Percentiles rank a stretch among this genome's conserved stretches.
Evolutionary conservation across 2,329 filamentous ascomycete species (phyloP).

Genomic region (Aspergillus neoniger): DNA sequence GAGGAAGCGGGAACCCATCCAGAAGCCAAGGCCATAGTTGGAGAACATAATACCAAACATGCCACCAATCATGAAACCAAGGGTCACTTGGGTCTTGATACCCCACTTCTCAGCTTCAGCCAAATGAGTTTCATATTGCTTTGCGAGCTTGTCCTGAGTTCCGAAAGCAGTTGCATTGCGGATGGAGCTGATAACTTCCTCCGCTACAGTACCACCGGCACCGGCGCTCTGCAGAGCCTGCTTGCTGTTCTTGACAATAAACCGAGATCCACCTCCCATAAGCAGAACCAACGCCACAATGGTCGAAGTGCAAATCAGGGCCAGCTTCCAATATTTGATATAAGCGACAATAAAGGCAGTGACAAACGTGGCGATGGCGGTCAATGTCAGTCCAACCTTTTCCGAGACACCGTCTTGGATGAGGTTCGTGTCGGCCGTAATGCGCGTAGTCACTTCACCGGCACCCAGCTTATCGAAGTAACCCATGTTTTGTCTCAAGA

Average conservation of each 20-base stretch:
- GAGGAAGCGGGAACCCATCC: constrained; percentile 78
- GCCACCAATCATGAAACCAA: constrained; percentile 76
- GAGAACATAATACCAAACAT: constrained; percentile 85
- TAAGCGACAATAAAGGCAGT: constrained; percentile 90
- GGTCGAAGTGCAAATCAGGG: constrained; percentile 80
- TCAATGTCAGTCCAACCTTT: constrained; percentile 77
- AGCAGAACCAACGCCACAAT: constrained; percentile 76
- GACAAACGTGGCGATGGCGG: constrained; percentile 77
- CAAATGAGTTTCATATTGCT: constrained; percentile 78
- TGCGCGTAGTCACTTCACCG: constrained; percentile 90
- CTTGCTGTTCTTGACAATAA: constrained; percentile 81
- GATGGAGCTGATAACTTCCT: constrained; percentile 92
- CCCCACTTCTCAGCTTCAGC: constrained; percentile 73
- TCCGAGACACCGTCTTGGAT: constrained; percentile 93
- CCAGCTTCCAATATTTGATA: constrained; percentile 88
- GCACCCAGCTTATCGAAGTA: constrained; percentile 92
- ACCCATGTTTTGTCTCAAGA: constrained; percentile 83
- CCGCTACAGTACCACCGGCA: constrained; percentile 80
- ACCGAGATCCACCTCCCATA: constrained; percentile 72
- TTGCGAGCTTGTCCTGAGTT: constrained; percentile 87
- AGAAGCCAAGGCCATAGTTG: constrained; percentile 86
- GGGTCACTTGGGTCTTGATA: constrained; percentile 69
- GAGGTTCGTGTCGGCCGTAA: constrained; percentile 90
- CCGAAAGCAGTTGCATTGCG: constrained; percentile 91
- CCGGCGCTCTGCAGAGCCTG: constrained; percentile 77